Evolutionary conservation across 192 early-diverging fungal genomes (phyloP).

Genomic region (Podila horticola): DNA sequence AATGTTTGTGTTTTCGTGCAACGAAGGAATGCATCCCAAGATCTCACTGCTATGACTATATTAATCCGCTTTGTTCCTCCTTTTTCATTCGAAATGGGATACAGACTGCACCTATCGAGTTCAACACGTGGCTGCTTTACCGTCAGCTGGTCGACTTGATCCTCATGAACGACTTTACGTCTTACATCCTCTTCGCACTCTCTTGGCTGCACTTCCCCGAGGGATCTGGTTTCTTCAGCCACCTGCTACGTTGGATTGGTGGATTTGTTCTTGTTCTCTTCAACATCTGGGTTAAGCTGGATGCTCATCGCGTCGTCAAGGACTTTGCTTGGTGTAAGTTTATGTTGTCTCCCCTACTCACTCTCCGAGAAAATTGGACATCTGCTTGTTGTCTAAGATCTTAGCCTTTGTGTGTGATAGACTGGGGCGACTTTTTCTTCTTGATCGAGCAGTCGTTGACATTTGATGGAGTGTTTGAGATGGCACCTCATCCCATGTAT

Average conservation of each 20-base stretch:
- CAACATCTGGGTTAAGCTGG: conserved; percentile 96
- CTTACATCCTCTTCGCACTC: conserved; percentile 84
- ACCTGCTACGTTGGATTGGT: conserved; percentile 80
- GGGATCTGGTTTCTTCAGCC: conserved; percentile 64
- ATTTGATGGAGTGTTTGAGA: conserved; percentile 94
- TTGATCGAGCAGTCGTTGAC: conserved; percentile 87
- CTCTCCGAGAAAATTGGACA: neutral
- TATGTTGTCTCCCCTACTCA: neutral
- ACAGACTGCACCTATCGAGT: conserved; percentile 86
- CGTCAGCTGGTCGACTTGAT: conserved; percentile 93
- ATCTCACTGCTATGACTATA: neutral
- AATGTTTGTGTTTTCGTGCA: neutral
- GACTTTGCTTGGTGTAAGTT: conserved; percentile 98
- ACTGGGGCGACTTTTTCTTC: conserved; percentile 99
- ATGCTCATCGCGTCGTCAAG: conserved; percentile 96
- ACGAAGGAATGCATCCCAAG: too few relatives aligned
- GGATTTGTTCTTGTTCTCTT: conserved; percentile 85
- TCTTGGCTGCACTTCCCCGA: conserved; percentile 81
- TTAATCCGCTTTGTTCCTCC: neutral
- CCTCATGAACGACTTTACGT: conserved; percentile 90
- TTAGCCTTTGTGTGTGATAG: conserved; percentile 49
- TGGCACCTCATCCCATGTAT: conserved; percentile 99
- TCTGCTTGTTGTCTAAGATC: conserved; percentile 4
- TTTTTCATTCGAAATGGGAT: neutral
- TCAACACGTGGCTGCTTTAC: conserved; percentile 96